A percentile compares a stretch with the other conserved stretches of the same genome.
These are phyloP conservation scores for Rhododendron henanense DNA, from an alignment of 148 eudicot genomes.

Conservation along the genomic window DNA sequence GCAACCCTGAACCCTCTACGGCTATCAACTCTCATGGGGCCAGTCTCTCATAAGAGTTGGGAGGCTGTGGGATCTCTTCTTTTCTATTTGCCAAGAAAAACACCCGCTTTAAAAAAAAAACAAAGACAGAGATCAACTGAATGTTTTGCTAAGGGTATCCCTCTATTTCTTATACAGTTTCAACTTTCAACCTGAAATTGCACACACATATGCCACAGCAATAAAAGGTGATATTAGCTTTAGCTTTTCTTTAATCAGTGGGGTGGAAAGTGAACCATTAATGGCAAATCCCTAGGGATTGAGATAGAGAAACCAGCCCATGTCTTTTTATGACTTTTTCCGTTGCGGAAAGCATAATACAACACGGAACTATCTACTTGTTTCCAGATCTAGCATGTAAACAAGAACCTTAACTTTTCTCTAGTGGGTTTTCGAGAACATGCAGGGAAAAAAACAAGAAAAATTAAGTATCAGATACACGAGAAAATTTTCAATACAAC, in stretches of 20 bases:
- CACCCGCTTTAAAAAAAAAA: not conserved
- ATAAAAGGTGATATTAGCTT: constrained; percentile 22
- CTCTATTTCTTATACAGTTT: constrained; percentile 17
- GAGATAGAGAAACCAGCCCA: constrained; percentile 12
- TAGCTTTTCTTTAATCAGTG: constrained; percentile 25
- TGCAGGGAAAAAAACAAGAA: not conserved
- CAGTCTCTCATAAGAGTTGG: not conserved
- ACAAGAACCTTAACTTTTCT: constrained; percentile 6
- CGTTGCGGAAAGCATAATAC: constrained; percentile 1
- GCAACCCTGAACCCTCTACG: not conserved
- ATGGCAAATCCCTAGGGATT: constrained; percentile 25
- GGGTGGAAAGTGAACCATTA: constrained; percentile 33
- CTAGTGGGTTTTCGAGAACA: constrained; percentile 3
- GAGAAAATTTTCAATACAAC: too few relatives aligned
- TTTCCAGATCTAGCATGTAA: constrained; percentile 14
- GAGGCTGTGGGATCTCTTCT: not conserved
- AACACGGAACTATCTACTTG: constrained; percentile 7
- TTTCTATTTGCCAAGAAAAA: not conserved
- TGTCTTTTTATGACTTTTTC: constrained; percentile 13
- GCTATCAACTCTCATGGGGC: not conserved
- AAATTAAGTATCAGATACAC: not conserved
- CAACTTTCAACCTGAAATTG: constrained; percentile 16
- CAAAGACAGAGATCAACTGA: not conserved
- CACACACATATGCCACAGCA: constrained; percentile 1
- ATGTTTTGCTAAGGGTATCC: constrained; percentile 2